A percentile compares a stretch with the other conserved stretches of the same genome.
phyloP scores from a whole-genome alignment of 2,329 filamentous ascomycete species.

The Alternaria dauci region DNA sequence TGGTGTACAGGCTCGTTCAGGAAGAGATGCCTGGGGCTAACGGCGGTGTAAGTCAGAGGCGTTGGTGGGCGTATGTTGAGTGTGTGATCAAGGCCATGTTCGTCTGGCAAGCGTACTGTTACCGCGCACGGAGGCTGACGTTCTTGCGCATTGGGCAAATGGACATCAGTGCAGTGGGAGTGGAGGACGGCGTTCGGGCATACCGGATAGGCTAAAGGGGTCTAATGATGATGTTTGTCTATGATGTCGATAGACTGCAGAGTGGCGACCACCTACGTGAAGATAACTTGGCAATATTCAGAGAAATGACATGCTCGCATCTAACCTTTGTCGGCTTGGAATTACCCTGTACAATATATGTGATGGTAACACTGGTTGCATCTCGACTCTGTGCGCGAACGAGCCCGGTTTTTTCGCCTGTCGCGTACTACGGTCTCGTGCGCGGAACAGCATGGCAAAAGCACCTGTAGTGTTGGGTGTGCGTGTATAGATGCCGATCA shows the following conservation, averaged over 20 bases:
- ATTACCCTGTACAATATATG: background rate
- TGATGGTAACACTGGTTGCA: background rate
- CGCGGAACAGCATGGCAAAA: background rate
- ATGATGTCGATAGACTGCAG: background rate
- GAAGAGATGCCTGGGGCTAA: background rate
- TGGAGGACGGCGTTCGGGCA: background rate
- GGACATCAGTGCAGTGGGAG: background rate
- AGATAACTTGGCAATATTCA: background rate
- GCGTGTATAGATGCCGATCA: background rate
- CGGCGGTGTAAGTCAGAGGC: background rate
- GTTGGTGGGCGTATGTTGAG: constrained; percentile 1
- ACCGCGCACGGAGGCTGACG: background rate
- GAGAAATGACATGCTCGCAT: background rate
- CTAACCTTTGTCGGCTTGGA: background rate
- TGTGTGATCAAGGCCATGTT: constrained; percentile 6
- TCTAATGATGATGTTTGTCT: background rate
- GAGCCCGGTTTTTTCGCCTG: background rate
- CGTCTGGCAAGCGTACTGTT: constrained; percentile 8
- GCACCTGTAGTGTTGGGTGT: background rate
- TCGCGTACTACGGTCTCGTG: background rate
- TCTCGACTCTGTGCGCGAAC: background rate
- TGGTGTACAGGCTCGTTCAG: background rate
- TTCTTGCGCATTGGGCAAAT: background rate
- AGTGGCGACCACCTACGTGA: background rate
- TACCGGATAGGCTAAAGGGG: background rate